Conservation (phyloP, 1,284 basidiomycete species). For the Trametes polyzona region DNA sequence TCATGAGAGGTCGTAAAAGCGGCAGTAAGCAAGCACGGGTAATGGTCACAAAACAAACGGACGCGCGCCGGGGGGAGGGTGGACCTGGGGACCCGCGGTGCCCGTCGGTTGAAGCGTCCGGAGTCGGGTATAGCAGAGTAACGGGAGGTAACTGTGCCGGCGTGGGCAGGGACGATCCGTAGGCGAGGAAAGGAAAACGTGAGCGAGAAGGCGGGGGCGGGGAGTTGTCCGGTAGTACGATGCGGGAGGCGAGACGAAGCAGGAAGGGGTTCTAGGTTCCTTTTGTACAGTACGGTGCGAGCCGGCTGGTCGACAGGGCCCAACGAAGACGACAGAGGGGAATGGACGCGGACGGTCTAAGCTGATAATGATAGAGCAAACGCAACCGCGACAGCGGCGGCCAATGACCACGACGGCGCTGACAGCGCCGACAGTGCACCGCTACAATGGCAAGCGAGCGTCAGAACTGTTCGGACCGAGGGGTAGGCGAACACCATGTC, state of each 20-base stretch:
- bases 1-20: constrained; percentile 22
- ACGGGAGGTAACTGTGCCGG: constrained; percentile 17
- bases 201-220: neutral
- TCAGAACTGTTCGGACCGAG: neutral
- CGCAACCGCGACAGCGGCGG: constrained; percentile 6
- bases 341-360: constrained; percentile 9
- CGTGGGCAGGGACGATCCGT: neutral
- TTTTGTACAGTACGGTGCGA: constrained; percentile 14
- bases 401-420: constrained; percentile 6
- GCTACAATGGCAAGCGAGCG: neutral
- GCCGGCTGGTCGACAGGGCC: constrained; percentile 12
- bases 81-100: neutral
- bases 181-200: neutral
- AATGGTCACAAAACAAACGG: neutral
- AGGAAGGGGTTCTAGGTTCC: too few species aligned
- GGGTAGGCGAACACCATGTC: neutral
- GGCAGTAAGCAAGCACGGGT: neutral
- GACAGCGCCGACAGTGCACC: constrained; percentile 2
- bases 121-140: constrained; percentile 22
- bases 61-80: neutral
- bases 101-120: constrained; percentile 9
- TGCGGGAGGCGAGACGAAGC: too few species aligned
- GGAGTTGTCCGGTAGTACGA: neutral
- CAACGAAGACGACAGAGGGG: neutral
- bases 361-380: constrained; percentile 22